Evolutionary conservation across 1,139 yeast species (phyloP).

Genomic region (Protomyces gravidus): DNA sequence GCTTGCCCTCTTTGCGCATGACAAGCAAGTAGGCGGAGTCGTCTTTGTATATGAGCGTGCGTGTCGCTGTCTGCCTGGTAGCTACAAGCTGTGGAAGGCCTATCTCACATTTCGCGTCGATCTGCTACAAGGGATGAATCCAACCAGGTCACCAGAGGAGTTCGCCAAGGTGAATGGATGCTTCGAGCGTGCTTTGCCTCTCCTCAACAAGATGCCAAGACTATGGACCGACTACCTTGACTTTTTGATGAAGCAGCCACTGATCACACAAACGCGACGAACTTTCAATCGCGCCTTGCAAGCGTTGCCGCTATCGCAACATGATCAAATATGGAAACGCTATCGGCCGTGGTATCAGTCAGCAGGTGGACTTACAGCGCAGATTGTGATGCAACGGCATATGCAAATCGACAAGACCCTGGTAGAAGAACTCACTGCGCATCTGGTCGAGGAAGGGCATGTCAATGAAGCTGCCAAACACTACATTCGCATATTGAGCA

Average conservation of each 20-base stretch:
- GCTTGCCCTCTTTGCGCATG: constrained; percentile 17
- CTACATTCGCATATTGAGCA: constrained; percentile 40
- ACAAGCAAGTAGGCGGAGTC: constrained; percentile 40
- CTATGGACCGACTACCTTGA: constrained; percentile 57
- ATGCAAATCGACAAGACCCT: constrained; percentile 44
- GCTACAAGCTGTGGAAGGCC: constrained; percentile 55
- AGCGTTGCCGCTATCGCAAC: constrained; percentile 52
- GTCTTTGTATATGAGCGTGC: constrained; percentile 56
- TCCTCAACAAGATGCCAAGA: constrained; percentile 48
- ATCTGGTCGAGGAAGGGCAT: constrained; percentile 37
- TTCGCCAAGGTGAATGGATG: constrained; percentile 43
- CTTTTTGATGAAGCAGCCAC: constrained; percentile 45
- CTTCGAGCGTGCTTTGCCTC: constrained; percentile 50
- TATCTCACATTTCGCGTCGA: constrained; percentile 48
- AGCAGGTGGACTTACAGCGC: constrained; percentile 48
- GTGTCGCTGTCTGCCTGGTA: constrained; percentile 47
- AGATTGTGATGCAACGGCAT: constrained; percentile 48
- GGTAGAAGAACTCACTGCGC: constrained; percentile 40
- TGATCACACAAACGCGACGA: constrained; percentile 48
- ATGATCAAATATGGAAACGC: constrained; percentile 57
- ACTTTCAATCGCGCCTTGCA: constrained; percentile 54
- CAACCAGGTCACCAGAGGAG: constrained; percentile 41
- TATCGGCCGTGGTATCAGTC: constrained; percentile 51
- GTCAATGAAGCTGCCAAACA: constrained; percentile 39
- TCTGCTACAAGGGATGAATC: constrained; percentile 40